phyloP scores from a whole-genome alignment of 1,284 basidiomycete species.

The Pseudozyma hubeiensis region DNA sequence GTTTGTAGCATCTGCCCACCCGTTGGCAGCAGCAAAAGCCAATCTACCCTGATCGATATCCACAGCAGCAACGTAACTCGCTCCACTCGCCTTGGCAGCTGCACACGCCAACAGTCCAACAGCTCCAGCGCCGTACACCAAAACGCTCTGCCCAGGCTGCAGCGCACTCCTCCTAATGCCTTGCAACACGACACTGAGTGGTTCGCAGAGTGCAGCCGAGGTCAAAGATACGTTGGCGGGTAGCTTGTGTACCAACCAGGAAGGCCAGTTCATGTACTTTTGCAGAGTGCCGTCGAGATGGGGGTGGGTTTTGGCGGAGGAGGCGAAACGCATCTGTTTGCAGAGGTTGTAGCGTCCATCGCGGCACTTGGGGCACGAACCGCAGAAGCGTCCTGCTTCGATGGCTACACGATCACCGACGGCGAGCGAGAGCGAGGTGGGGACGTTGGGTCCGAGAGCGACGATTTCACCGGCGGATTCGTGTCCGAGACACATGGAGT shows the following conservation, averaged over 20 bases:
- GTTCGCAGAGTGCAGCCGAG: slow-evolving; percentile 87
- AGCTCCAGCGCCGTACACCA: slow-evolving; percentile 90
- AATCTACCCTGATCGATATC: slow-evolving; percentile 54
- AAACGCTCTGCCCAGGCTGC: slow-evolving; percentile 76
- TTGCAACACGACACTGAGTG: slow-evolving; percentile 88
- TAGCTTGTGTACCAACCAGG: slow-evolving; percentile 83
- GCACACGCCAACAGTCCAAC: slow-evolving; percentile 87
- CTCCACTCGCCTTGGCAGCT: slow-evolving; percentile 61
- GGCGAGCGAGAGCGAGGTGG: slow-evolving; percentile 70
- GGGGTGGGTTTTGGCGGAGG: slow-evolving; percentile 88
- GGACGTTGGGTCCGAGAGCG: slow-evolving; percentile 74
- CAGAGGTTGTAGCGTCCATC: slow-evolving; percentile 94
- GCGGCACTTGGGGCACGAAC: slow-evolving; percentile 71
- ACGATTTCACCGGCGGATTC: slow-evolving; percentile 87
- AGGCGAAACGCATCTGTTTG: slow-evolving; percentile 84
- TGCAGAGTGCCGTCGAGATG: slow-evolving; percentile 93
- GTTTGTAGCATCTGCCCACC: slow-evolving; percentile 81
- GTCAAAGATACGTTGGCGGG: slow-evolving; percentile 81
- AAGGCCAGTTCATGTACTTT: slow-evolving; percentile 87
- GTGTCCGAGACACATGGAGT: slow-evolving; percentile 87
- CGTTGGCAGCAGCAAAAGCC: slow-evolving; percentile 47
- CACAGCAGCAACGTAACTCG: slow-evolving; percentile 53
- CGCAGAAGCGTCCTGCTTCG: slow-evolving; percentile 90
- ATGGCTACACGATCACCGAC: slow-evolving; percentile 92
- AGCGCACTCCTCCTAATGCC: slow-evolving; percentile 80